Conservation (phyloP, 2,329 filamentous ascomycete species). For the Sporothrix mexicana region DNA sequence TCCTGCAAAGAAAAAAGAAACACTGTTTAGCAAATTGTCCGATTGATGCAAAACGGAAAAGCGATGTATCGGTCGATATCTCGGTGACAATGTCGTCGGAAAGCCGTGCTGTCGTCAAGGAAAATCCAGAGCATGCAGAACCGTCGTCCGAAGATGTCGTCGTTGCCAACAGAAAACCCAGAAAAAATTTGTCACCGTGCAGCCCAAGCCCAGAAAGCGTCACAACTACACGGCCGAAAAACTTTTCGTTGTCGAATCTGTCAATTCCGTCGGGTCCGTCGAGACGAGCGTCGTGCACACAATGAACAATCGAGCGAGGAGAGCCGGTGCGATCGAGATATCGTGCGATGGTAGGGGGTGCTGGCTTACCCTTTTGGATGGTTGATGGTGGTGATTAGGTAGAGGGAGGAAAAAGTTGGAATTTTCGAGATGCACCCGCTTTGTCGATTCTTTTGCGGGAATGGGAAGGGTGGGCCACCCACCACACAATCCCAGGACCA, state of each 20-base stretch:
- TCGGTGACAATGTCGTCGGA: neutral
- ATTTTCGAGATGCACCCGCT: slow-evolving; percentile 36
- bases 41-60: neutral
- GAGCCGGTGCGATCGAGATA: slow-evolving; percentile 17
- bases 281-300: slow-evolving; percentile 17
- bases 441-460: slow-evolving; percentile 34
- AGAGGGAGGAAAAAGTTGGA: slow-evolving; percentile 33
- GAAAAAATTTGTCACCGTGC: neutral
- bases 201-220: neutral
- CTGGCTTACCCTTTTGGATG: slow-evolving; percentile 38
- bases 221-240: slow-evolving; percentile 7
- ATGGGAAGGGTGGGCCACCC: slow-evolving; percentile 26
- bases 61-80: too few relatives aligned
- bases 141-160: slow-evolving; percentile 4
- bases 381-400: slow-evolving; percentile 33
- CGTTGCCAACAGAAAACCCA: neutral
- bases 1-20: slow-evolving; percentile 27
- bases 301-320: slow-evolving; percentile 23
- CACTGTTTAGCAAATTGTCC: slow-evolving; percentile 22
- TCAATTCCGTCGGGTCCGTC: neutral
- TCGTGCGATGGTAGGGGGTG: slow-evolving; percentile 21
- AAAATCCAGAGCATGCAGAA: slow-evolving; percentile 19
- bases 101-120: slow-evolving; percentile 23
- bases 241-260: neutral
- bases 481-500: slow-evolving; percentile 28